phyloP scores from a whole-genome alignment of 495 filamentous ascomycete genomes.

The Aspergillus biplanus region DNA sequence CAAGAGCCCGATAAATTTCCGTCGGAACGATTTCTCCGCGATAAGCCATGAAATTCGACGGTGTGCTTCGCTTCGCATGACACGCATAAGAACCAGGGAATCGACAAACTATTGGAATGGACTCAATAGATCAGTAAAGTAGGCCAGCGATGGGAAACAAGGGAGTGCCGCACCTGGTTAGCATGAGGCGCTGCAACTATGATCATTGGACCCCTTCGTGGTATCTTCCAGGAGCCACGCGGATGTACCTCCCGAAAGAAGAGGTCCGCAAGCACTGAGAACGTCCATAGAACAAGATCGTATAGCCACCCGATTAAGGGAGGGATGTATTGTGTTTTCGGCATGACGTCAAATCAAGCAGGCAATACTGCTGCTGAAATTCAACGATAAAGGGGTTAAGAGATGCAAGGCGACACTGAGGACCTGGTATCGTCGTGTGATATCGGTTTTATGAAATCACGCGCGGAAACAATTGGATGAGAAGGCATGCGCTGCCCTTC shows the following conservation, averaged over 20 bases:
- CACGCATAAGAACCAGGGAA: conserved; percentile 89
- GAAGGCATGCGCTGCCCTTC: conserved; percentile 15
- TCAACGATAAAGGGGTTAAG: neutral
- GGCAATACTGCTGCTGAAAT: neutral
- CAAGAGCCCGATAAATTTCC: conserved; percentile 82
- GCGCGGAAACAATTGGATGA: conserved; percentile 8
- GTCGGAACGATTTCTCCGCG: conserved; percentile 88
- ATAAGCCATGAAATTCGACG: conserved; percentile 91
- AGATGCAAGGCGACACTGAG: neutral
- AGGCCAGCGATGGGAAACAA: neutral
- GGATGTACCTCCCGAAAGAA: conserved; percentile 99
- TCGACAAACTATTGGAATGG: conserved; percentile 75
- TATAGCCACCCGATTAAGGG: conserved; percentile 72
- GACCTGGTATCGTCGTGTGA: neutral
- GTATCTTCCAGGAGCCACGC: conserved; percentile 90
- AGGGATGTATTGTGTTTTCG: conserved; percentile 24
- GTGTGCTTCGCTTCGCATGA: conserved; percentile 79
- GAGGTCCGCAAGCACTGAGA: conserved; percentile 85
- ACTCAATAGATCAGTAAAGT: conserved; percentile 9
- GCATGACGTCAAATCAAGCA: conserved; percentile 22
- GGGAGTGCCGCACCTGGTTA: conserved; percentile 73
- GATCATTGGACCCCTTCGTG: conserved; percentile 82
- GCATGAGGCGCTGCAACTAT: conserved; percentile 99
- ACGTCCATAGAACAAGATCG: conserved; percentile 78
- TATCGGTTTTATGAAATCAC: conserved; percentile 6